A percentile compares a stretch with the other conserved stretches of the same genome.
Conservation (phyloP, 176 grass and related monocot genomes). For the Rhipidocladum racemiflorum region DNA sequence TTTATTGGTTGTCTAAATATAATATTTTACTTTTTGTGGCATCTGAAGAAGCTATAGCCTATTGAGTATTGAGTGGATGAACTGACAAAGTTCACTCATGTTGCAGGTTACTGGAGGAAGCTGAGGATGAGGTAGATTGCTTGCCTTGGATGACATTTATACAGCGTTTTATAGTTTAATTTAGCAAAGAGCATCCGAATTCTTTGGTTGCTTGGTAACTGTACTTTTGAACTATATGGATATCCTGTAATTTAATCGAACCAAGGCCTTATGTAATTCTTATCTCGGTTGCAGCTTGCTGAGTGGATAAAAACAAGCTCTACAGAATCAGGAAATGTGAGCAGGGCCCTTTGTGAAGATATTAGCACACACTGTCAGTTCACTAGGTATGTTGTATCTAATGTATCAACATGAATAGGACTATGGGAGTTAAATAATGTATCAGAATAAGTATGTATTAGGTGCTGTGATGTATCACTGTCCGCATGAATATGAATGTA, state of each 20-base stretch:
- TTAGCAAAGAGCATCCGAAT: neutral
- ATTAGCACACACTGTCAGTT: constrained; percentile 73
- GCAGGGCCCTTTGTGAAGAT: constrained; percentile 71
- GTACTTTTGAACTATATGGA: neutral
- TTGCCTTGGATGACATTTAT: neutral
- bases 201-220: neutral
- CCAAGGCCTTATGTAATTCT: neutral
- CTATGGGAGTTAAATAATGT: neutral
- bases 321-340: constrained; percentile 45
- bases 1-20: neutral
- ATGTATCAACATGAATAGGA: neutral
- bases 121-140: constrained; percentile 69
- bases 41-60: neutral
- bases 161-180: neutral
- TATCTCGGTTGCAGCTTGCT: constrained; percentile 51
- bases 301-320: constrained; percentile 81
- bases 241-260: neutral
- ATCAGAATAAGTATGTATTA: neutral
- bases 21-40: neutral
- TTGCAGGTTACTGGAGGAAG: constrained; percentile 85
- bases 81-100: constrained; percentile 35
- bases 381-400: constrained; percentile 37
- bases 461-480: neutral
- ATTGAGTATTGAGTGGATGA: constrained; percentile 9
- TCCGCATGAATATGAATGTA: neutral